Evolutionary conservation across 2,329 filamentous ascomycete species (phyloP).

Genomic region (Aspergillus phoenicis): DNA sequence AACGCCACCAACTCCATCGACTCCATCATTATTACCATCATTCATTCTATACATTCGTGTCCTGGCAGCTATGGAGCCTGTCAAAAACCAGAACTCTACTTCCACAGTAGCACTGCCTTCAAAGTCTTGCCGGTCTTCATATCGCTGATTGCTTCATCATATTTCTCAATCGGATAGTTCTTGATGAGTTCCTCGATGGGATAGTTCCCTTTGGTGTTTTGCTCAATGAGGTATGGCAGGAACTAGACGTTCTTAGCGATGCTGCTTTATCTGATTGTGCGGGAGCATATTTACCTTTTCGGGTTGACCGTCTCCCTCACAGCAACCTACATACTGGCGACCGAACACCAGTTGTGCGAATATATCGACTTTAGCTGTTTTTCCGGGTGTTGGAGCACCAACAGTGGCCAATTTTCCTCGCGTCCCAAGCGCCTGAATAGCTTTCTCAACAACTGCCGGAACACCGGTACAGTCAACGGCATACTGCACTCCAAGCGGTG

Average conservation of each 20-base stretch:
- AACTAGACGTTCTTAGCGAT: constrained; percentile 10
- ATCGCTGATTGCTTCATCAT: constrained; percentile 28
- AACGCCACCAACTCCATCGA: neutral
- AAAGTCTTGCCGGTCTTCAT: constrained; percentile 30
- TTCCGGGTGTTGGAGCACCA: constrained; percentile 21
- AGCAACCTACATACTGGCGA: constrained; percentile 25
- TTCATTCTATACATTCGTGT: neutral
- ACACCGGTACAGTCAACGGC: constrained; percentile 27
- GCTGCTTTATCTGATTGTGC: neutral
- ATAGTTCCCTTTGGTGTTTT: constrained; percentile 52
- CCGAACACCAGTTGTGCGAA: constrained; percentile 23
- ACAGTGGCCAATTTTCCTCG: constrained; percentile 23
- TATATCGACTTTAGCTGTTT: constrained; percentile 18
- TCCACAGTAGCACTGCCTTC: constrained; percentile 35
- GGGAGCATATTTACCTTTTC: constrained; percentile 18
- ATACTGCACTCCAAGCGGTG: constrained; percentile 15
- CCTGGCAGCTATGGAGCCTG: neutral
- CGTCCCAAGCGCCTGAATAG: constrained; percentile 24
- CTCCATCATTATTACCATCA: neutral
- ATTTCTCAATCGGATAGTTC: constrained; percentile 43
- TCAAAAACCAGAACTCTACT: neutral
- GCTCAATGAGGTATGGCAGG: constrained; percentile 53
- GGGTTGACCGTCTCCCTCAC: constrained; percentile 24
- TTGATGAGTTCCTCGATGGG: constrained; percentile 52
- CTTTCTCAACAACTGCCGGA: constrained; percentile 19